These are phyloP conservation scores for rapeseed (Brassica napus) DNA, from an alignment of 345 rosid genomes.

Conservation along the genomic window DNA sequence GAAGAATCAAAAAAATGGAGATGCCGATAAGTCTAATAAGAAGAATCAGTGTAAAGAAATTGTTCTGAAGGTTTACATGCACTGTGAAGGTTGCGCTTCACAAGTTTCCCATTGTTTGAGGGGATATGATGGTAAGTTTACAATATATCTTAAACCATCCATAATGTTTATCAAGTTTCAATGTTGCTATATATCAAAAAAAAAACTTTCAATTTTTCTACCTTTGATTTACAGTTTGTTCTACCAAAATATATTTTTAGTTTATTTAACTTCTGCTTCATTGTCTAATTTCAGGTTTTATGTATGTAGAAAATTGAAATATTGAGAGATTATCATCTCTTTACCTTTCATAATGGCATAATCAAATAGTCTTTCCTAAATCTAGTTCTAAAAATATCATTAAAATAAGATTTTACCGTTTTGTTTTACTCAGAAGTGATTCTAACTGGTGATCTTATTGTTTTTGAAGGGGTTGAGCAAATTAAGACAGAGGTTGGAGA, in stretches of 20 bases:
- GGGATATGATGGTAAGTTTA: conserved; percentile 54
- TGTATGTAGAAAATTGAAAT: not conserved
- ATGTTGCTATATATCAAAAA: too few relatives aligned
- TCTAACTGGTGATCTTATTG: not conserved
- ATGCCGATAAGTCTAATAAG: conserved; percentile 3
- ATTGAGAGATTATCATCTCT: not conserved
- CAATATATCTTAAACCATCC: not conserved
- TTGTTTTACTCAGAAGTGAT: not conserved
- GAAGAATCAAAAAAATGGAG: conserved; percentile 23
- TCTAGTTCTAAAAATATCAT: not conserved
- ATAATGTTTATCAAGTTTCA: not conserved
- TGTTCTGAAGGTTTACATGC: conserved; percentile 63
- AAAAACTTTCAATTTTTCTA: not conserved
- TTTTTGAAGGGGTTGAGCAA: conserved; percentile 54
- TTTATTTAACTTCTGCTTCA: not conserved
- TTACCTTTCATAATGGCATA: not conserved
- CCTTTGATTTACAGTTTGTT: not conserved
- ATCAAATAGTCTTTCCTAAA: not conserved
- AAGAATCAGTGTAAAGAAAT: conserved; percentile 47
- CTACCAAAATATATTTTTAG: not conserved
- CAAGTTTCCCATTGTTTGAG: conserved; percentile 53
- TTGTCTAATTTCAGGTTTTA: not conserved
- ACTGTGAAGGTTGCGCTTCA: conserved; percentile 64
- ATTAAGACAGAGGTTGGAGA: conserved; percentile 41
- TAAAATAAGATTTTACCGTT: not conserved